A percentile compares a stretch with the other conserved stretches of the same genome.
These are phyloP conservation scores for Talaromyces islandicus DNA, from an alignment of 2,329 filamentous ascomycete species.

Conservation along the genomic window DNA sequence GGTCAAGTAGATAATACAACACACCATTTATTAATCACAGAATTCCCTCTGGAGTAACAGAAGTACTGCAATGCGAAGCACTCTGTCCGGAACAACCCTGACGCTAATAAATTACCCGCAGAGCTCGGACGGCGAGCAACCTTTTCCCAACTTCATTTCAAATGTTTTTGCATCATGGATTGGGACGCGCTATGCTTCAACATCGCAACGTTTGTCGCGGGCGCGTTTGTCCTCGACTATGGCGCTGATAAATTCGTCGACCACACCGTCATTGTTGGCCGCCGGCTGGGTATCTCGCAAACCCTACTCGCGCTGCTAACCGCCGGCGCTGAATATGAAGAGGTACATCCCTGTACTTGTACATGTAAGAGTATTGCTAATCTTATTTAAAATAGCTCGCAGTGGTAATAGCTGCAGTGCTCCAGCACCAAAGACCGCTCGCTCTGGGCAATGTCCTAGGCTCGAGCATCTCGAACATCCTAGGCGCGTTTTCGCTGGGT, in stretches of 20 bases:
- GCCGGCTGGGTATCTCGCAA: conserved; percentile 39
- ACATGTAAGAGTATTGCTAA: neutral
- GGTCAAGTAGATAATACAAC: neutral
- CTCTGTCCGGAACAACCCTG: no score
- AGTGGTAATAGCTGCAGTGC: conserved; percentile 45
- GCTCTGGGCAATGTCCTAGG: conserved; percentile 52
- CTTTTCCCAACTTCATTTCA: neutral
- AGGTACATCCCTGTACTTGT: conserved; percentile 27
- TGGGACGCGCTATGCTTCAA: conserved; percentile 36
- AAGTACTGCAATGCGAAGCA: no score
- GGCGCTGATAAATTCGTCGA: conserved; percentile 50
- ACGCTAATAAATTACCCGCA: neutral
- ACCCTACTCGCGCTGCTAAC: conserved; percentile 48
- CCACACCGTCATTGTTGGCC: conserved; percentile 45
- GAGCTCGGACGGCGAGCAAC: neutral
- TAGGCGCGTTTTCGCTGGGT: conserved; percentile 51
- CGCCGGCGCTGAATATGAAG: conserved; percentile 52
- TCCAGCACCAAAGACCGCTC: conserved; percentile 41
- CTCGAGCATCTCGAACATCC: conserved; percentile 51
- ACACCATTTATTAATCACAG: neutral
- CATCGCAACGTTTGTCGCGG: conserved; percentile 29
- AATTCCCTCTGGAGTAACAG: no score
- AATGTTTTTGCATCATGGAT: conserved; percentile 16
- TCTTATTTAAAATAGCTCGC: conserved; percentile 31
- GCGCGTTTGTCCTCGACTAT: conserved; percentile 46